Base-by-base conservation (phyloP, 78 protist genomes). In the Guillardia theta region DNA sequence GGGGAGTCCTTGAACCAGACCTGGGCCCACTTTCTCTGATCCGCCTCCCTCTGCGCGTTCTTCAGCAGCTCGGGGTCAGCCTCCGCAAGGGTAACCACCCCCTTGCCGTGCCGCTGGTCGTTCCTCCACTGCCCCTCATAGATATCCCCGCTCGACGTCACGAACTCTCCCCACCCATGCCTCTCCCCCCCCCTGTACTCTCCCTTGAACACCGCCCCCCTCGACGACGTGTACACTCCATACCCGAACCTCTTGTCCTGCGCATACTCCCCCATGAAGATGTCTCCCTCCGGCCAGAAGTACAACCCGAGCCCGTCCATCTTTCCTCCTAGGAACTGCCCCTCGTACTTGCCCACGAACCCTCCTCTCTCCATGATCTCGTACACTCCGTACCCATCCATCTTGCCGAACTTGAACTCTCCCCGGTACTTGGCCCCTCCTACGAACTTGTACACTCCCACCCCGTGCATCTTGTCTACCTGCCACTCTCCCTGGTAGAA, bases 401-500 rank as follows among this genome's bases (percentile, higher is more conserved):
- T 78, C 48, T 36, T 18, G 24, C 90, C 90, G 48, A 24, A 78
- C 39, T 78, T 78, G 53, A 46, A 78, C 50, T 78, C 90, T 0
- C 90, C 90, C 30, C 90, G 47, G 90, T 43, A 78, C 33, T 43
- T 37, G 24, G 90, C 90, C 33, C 90, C 90, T 22, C 90, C 90
- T n/a, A 78, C 90, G 12, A 78, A 78, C 50, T 30, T 18, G 39
- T 78, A 78, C 33, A 78, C 90, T 5, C 90, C 90, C 33, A 37
- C 24, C 33, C 90, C 90, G 12, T 78, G 90, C 90, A 43, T 37
- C 90, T 43, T 78, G 50, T 78, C 90, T 4, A 43, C 90, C 48
- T 78, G 90, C 90, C 90, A 78, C 50, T 78, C 90, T 24, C 90
- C 90, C 90, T 78, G 90, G 24, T n/a, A 78, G 90, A 78, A 78